Percentiles rank a stretch among this genome's conserved stretches.
These are phyloP conservation scores for Eremomyces bilateralis DNA, from an alignment of 495 filamentous ascomycete genomes.

Conservation along the genomic window DNA sequence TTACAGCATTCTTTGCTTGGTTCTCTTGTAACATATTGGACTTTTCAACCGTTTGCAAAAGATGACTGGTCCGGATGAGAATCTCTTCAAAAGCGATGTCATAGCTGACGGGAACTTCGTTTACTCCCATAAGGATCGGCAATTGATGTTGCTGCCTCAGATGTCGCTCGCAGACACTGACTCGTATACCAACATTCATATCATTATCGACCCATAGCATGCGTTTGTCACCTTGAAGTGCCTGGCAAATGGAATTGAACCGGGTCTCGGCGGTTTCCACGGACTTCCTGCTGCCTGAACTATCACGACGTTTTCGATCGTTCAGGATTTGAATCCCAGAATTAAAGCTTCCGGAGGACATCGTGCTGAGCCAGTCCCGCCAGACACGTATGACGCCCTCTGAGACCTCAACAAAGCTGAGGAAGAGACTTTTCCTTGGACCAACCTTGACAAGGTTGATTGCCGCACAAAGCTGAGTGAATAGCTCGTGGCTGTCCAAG, in stretches of 20 bases:
- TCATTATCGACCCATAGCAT: slow-evolving; percentile 18
- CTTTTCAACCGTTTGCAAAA: slow-evolving; percentile 16
- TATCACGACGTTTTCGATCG: neutral
- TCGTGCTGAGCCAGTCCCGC: slow-evolving; percentile 37
- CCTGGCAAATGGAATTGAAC: no score
- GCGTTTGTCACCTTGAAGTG: no score
- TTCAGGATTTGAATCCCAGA: neutral
- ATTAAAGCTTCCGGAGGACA: slow-evolving; percentile 2
- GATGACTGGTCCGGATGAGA: slow-evolving; percentile 20
- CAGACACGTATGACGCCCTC: slow-evolving; percentile 45
- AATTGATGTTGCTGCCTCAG: slow-evolving; percentile 8
- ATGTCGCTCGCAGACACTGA: slow-evolving; percentile 16
- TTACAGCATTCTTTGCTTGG: slow-evolving; percentile 17
- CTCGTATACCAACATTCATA: slow-evolving; percentile 17
- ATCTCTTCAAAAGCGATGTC: slow-evolving; percentile 21
- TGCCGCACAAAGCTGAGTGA: slow-evolving; percentile 47
- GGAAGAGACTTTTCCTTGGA: slow-evolving; percentile 32
- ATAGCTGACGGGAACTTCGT: slow-evolving; percentile 19
- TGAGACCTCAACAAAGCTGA: slow-evolving; percentile 35
- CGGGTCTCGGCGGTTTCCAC: neutral
- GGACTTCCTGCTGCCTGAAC: neutral
- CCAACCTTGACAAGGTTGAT: slow-evolving; percentile 46
- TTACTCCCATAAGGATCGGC: slow-evolving; percentile 13
- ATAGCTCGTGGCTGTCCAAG: slow-evolving; percentile 44
- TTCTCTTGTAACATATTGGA: slow-evolving; percentile 14